Base-by-base conservation (phyloP, 75 land plant genomes). In the Pseudotsuga menziesii region DNA sequence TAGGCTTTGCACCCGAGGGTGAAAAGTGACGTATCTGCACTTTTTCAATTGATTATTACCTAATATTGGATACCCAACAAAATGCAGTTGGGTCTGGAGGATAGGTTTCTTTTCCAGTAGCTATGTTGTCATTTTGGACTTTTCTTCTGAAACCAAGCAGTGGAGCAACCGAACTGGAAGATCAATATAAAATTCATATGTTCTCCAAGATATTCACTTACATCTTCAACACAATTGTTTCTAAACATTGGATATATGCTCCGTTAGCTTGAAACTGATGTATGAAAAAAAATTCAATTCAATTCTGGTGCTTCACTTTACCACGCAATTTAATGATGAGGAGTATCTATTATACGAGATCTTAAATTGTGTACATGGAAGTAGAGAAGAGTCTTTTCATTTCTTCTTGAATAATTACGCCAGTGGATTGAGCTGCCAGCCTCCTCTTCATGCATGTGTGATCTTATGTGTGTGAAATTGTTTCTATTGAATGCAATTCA, bases 121-220 rank as follows among this genome's bases (percentile, higher is more conserved):
- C 17, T 64, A 27, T 64, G 32, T 64, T 19, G 36, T 64, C 41
- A 64, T 64, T 29, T 64, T 64, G 69, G 32, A 17, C 2, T 29
- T 32, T 29, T 64, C 41, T 29, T 48, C 52, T 17, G 32, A 64
- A 64, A 15, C 4, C 69, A 64, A 35, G 36, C 69, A 15, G 5
- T 35, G 32, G 69, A 64, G 69, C 41, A 64, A 17, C 41, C 32
- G 69, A 64, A 64, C 29, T 15, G 32, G 69, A 64, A 64, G 27
- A 29, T 29, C 41, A 64, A 35, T 64, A 64, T 64, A 64, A 64
- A 63, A 64, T 48, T 48, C 9, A 29, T 64, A 64, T 64, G 14
- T 64, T 32, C 32, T 64, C 27, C 23, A 61, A 61, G 69, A 35
- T 8, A 48, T 48, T 48, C 52, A 48, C 11, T 48, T 3, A 39